phyloP scores from a whole-genome alignment of 805 yeast genomes.

The Myxozyma neotropica region DNA sequence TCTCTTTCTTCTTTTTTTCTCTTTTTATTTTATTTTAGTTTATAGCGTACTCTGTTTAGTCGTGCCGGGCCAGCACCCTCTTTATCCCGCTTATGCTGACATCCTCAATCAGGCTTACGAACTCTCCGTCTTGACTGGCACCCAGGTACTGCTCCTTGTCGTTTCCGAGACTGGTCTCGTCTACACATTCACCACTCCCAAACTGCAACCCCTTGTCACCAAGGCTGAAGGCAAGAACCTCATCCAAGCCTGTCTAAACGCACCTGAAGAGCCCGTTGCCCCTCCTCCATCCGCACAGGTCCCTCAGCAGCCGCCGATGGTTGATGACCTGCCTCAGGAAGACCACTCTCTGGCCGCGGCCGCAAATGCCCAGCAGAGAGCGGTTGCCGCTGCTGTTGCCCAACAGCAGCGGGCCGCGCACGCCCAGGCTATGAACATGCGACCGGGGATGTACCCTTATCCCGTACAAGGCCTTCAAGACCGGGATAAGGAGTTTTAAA shows the following conservation, averaged over 20 bases:
- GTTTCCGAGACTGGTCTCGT: conserved; percentile 99
- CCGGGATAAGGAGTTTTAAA: conserved; percentile 29
- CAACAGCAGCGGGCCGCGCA: conserved; percentile 27
- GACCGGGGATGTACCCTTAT: conserved; percentile 31
- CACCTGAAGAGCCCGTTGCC: conserved; percentile 53
- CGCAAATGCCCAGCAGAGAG: conserved; percentile 17
- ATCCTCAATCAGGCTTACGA: conserved; percentile 70
- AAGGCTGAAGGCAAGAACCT: conserved; percentile 96
- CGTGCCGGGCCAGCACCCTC: too few species aligned
- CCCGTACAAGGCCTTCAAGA: conserved; percentile 30
- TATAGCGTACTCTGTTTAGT: too few species aligned
- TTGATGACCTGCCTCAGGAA: conserved; percentile 26
- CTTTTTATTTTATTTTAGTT: too few species aligned
- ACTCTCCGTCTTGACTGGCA: conserved; percentile 92
- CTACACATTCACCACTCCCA: conserved; percentile 98
- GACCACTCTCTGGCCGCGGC: conserved; percentile 24
- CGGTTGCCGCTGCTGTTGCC: conserved; percentile 22
- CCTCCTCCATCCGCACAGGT: conserved; percentile 5
- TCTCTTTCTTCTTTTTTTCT: too few species aligned
- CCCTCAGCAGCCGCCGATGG: conserved; percentile 25
- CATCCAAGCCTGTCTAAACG: conserved; percentile 94
- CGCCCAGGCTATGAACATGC: conserved; percentile 24
- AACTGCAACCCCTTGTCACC: conserved; percentile 95
- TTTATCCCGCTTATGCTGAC: background rate
- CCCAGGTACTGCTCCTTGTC: conserved; percentile 91